A percentile compares a stretch with the other conserved stretches of the same genome.
Evolutionary conservation across 129 eudicot genomes (phyloP).

Genomic region (Flaveria linearis): DNA sequence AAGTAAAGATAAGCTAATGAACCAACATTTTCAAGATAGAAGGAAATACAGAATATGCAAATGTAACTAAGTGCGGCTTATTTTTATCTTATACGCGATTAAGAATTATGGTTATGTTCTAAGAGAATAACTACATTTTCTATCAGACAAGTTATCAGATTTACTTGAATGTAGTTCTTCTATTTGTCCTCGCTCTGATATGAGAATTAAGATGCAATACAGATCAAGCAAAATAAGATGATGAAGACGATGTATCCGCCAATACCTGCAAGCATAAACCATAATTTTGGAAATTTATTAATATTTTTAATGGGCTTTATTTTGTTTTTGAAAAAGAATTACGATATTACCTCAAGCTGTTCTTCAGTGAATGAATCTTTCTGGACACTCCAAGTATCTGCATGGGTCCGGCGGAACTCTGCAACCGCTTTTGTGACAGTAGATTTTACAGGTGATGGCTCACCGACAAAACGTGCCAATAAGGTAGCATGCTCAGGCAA

Average conservation of each 20-base stretch:
- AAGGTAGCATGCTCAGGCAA: slow-evolving; percentile 95
- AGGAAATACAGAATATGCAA: background rate
- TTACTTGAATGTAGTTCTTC: slow-evolving; percentile 30
- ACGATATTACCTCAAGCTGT: slow-evolving; percentile 78
- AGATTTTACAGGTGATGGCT: slow-evolving; percentile 88
- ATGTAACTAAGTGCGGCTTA: slow-evolving; percentile 29
- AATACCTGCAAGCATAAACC: slow-evolving; percentile 66
- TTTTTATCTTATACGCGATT: slow-evolving; percentile 30
- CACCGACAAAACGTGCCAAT: slow-evolving; percentile 86
- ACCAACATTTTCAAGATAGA: background rate
- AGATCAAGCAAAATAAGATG: slow-evolving; percentile 91
- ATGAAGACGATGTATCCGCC: slow-evolving; percentile 95
- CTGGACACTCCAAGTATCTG: slow-evolving; percentile 96
- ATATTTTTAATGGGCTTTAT: background rate
- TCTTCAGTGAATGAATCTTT: slow-evolving; percentile 94
- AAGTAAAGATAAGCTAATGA: background rate
- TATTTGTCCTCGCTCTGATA: slow-evolving; percentile 26
- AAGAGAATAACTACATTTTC: slow-evolving; percentile 29
- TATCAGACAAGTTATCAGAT: slow-evolving; percentile 27
- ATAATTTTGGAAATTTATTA: background rate
- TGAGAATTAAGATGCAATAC: slow-evolving; percentile 6
- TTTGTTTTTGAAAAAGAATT: background rate
- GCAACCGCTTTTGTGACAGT: slow-evolving; percentile 99
- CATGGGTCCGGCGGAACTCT: slow-evolving; percentile 98
- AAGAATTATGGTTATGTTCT: slow-evolving; percentile 20